These are phyloP conservation scores for Sphaerostilbella broomeana DNA, from an alignment of 2,329 filamentous ascomycete species.

Conservation along the genomic window DNA sequence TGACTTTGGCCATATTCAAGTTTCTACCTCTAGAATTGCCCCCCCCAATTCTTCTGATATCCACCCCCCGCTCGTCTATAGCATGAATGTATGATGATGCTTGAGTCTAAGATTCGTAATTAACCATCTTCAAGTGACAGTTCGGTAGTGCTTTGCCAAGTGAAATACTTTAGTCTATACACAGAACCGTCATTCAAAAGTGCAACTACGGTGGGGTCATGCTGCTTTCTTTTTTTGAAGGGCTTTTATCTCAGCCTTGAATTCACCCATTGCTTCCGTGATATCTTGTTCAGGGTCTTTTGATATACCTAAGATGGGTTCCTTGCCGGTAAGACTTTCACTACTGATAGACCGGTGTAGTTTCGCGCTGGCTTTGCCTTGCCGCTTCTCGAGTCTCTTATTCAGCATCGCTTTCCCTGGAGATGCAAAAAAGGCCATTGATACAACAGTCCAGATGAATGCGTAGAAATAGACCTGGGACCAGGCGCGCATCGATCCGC, in stretches of 20 bases:
- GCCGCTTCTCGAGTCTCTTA: constrained; percentile 52
- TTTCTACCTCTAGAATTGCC: no score
- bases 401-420: constrained; percentile 61
- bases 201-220: neutral
- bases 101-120: no score
- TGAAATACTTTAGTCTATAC: no score
- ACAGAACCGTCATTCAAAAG: neutral
- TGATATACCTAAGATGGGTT: constrained; percentile 70
- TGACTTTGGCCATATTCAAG: no score
- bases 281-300: constrained; percentile 69
- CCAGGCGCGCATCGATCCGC: constrained; percentile 70
- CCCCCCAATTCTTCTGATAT: no score
- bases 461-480: constrained; percentile 82
- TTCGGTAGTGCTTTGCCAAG: no score
- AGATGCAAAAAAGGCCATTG: constrained; percentile 71
- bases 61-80: no score
- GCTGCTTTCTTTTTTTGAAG: constrained; percentile 15
- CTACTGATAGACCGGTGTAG: constrained; percentile 47
- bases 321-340: constrained; percentile 48
- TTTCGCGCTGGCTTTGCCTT: constrained; percentile 38
- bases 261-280: constrained; percentile 69
- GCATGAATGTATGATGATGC: no score
- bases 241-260: constrained; percentile 57
- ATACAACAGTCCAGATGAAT: constrained; percentile 57
- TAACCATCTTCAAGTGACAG: no score